Conservation (phyloP, 139 green algal species). For the Micractinium conductrix region DNA sequence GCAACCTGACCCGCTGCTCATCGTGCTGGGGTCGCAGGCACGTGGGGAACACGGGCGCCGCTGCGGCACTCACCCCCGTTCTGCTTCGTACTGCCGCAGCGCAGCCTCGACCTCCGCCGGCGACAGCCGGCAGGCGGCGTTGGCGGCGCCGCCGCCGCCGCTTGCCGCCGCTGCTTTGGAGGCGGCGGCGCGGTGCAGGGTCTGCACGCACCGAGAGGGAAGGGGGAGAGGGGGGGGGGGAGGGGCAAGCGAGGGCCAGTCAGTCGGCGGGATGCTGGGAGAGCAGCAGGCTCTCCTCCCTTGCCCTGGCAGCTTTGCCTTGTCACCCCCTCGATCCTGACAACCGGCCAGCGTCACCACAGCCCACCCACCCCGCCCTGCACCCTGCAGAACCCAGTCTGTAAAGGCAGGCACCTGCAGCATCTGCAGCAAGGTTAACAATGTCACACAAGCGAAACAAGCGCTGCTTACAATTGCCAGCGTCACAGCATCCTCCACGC, state of each 20-base stretch:
- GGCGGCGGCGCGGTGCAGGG: background rate
- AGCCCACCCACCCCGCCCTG: background rate
- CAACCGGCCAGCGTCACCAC: too few relatives aligned
- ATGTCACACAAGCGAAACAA: background rate
- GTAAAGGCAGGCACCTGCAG: too few relatives aligned
- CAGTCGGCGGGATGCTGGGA: background rate
- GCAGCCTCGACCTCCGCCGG: background rate
- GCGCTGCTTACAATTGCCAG: background rate
- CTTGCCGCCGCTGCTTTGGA: background rate
- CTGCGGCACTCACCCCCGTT: too few relatives aligned
- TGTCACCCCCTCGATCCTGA: too few relatives aligned
- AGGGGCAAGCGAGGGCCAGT: background rate
- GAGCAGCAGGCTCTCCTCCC: background rate
- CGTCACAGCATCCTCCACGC: conserved; percentile 3
- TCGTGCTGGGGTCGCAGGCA: too few relatives aligned
- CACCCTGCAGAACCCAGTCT: background rate
- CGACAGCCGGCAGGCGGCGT: background rate
- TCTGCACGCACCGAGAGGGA: background rate
- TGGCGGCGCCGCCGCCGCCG: background rate
- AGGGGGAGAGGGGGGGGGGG: background rate
- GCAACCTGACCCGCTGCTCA: too few relatives aligned
- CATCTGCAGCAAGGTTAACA: background rate
- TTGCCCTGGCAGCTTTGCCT: background rate
- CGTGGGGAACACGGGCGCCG: too few relatives aligned
- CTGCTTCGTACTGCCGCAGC: background rate